Percentiles rank a stretch among this genome's conserved stretches.
Evolutionary conservation across 257 asterid species (phyloP).

Genomic region (Eustoma russellianum): DNA sequence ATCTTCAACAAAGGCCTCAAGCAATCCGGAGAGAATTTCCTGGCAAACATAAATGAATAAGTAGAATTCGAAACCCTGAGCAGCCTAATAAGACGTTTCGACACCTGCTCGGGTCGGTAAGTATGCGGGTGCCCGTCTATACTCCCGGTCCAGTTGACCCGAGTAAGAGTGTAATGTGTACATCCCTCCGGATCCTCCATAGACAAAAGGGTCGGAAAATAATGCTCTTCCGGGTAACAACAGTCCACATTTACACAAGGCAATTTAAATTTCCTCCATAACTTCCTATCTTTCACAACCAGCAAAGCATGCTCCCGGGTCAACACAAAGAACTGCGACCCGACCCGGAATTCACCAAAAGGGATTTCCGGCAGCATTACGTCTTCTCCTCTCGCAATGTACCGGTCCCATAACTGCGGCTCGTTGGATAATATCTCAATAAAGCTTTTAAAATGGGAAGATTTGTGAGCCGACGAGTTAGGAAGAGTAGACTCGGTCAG

Average conservation of each 20-base stretch:
- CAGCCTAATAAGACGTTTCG: conserved; percentile 33
- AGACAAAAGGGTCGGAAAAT: conserved; percentile 62
- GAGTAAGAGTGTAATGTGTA: conserved; percentile 47
- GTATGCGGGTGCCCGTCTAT: conserved; percentile 67
- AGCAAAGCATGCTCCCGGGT: conserved; percentile 42
- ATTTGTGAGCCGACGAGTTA: background rate
- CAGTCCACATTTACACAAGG: conserved; percentile 43
- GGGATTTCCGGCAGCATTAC: conserved; percentile 62
- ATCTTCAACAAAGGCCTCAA: conserved; percentile 50
- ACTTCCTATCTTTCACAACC: conserved; percentile 36
- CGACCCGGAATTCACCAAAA: conserved; percentile 44
- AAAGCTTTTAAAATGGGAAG: conserved; percentile 30
- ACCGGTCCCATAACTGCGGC: conserved; percentile 45
- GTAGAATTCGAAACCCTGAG: conserved; percentile 44
- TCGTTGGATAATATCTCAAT: conserved; percentile 47
- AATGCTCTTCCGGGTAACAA: conserved; percentile 80
- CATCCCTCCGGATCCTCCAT: conserved; percentile 66
- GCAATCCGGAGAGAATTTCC: conserved; percentile 74
- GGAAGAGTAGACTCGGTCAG: background rate
- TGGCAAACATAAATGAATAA: conserved; percentile 46
- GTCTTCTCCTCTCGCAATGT: conserved; percentile 45
- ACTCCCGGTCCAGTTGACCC: conserved; percentile 67
- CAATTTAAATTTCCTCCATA: conserved; percentile 61
- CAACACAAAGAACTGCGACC: conserved; percentile 62
- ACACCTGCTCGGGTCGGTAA: conserved; percentile 38